Evolutionary conservation across 495 filamentous ascomycete species (phyloP).

Genomic region (Penicillium egyptiacum): DNA sequence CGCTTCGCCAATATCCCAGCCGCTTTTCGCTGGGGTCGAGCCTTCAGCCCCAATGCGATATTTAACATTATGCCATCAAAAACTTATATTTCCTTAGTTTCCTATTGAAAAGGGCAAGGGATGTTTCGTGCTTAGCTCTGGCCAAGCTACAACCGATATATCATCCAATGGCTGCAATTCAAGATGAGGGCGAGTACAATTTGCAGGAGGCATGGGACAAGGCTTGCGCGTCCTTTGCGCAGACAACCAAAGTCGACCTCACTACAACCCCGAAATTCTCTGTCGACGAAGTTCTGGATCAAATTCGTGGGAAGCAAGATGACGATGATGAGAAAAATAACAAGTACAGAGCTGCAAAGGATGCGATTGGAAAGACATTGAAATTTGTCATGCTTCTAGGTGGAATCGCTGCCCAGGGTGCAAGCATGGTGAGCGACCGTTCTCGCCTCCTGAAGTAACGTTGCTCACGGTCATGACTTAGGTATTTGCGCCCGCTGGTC

Average conservation of each 20-base stretch:
- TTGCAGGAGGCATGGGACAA: conserved; percentile 25
- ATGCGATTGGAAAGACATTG: conserved; percentile 22
- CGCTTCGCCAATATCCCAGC: neutral
- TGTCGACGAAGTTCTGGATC: conserved; percentile 23
- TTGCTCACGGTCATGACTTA: neutral
- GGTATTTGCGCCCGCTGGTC: conserved; percentile 25
- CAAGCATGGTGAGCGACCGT: conserved; percentile 20
- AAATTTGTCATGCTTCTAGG: conserved; percentile 20
- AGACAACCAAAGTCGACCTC: conserved; percentile 23
- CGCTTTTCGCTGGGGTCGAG: neutral
- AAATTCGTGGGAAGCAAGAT: conserved; percentile 23
- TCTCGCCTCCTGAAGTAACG: neutral
- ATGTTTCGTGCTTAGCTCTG: neutral
- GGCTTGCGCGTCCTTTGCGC: conserved; percentile 20
- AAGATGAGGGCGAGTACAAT: conserved; percentile 18
- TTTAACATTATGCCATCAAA: neutral
- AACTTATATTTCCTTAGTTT: neutral
- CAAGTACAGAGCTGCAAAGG: conserved; percentile 22
- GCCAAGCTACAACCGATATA: neutral
- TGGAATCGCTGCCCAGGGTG: conserved; percentile 24
- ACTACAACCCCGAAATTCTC: conserved; percentile 16
- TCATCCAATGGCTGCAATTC: conserved; percentile 8
- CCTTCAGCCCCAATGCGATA: neutral
- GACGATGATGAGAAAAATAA: conserved; percentile 19
- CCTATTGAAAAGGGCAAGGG: neutral